Percentiles rank a stretch among this genome's conserved stretches.
Evolutionary conservation across 1,284 basidiomycete genomes (phyloP).

Genomic region (Ceratobasidium sp.): DNA sequence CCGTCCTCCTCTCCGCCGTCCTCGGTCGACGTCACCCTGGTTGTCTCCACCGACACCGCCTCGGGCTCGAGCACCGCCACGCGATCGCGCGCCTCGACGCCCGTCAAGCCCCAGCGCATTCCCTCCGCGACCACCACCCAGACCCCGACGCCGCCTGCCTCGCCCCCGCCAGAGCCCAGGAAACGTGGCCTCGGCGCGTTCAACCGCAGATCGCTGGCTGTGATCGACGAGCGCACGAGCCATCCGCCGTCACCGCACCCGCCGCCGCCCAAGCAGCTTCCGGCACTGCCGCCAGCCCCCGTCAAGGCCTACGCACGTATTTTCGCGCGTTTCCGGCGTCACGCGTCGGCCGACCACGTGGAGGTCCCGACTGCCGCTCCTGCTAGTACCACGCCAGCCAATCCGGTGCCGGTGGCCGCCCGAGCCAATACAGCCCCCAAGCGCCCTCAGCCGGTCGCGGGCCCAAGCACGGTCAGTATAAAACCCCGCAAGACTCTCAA

Average conservation of each 20-base stretch:
- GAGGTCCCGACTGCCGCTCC: background rate
- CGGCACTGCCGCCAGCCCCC: background rate
- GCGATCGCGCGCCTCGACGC: slow-evolving; percentile 7
- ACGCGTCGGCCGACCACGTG: slow-evolving; percentile 27
- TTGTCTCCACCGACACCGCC: slow-evolving; percentile 9
- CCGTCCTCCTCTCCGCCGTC: background rate
- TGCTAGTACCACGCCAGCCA: background rate
- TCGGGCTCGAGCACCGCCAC: slow-evolving; percentile 24
- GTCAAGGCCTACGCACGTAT: slow-evolving; percentile 27
- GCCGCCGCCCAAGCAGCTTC: background rate
- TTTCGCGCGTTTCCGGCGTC: slow-evolving; percentile 23
- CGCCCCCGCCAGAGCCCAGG: background rate
- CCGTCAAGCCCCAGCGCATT: background rate
- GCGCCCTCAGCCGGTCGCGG: slow-evolving; percentile 22
- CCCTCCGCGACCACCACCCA: slow-evolving; percentile 2
- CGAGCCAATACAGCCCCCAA: slow-evolving; percentile 7
- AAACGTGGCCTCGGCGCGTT: background rate
- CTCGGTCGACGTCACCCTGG: background rate
- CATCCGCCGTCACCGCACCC: background rate
- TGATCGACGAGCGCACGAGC: slow-evolving; percentile 35
- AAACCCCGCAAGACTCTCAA: slow-evolving; percentile 26
- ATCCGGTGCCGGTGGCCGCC: slow-evolving; percentile 1
- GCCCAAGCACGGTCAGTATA: slow-evolving; percentile 19
- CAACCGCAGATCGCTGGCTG: slow-evolving; percentile 30
- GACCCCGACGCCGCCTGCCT: slow-evolving; percentile 18